Base-by-base conservation (phyloP, 2,329 filamentous ascomycete genomes). In the Paecilomyces sp. region DNA sequence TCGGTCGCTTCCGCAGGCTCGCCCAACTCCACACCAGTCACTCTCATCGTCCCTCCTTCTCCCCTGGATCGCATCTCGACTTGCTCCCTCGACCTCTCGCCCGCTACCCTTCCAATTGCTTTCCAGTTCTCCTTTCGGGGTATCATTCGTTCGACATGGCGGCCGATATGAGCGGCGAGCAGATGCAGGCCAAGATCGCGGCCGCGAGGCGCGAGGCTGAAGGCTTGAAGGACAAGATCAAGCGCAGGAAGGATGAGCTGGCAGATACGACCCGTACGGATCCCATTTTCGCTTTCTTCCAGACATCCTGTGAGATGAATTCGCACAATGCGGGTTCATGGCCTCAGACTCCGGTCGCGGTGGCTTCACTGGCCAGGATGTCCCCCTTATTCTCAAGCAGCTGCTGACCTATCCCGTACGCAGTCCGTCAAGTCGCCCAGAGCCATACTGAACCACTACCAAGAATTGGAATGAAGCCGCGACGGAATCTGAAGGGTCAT, bases 241-340 rank as follows among this genome's bases (percentile, higher is more conserved):
- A 97, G 88, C 88, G 92, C 80, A 96, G 96, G 87, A 97, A 97
- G 89, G 94, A 99, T 85, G 94, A 97, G 81, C 86, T 99, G 70
- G 93, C 93, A 75, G 94, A 99, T 79, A 96, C 92, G 65, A 95
- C 92, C 74, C 88, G 94, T 99, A 87, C 86, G 93, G 60, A 59
- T 62, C 63, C 58, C 60, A 36, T 59, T 34, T 33, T 24, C 55
- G 28, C 54, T 50, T 61, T 59, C 60, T 56, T 28, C 55, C 55
- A 33, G 30, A 51, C 52, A 33, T 57, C 57, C 56, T 63, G 36
- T 22, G 15, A 18, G 6, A 33, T 47, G 36, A 47, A n/a, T 47
- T 8, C 36, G 36, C 13, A 8, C 36, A 47, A 6, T 47, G 36
- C 13, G n/a, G n/a, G 9, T 33, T 33, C 31, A 33, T 7, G 3